Evolutionary conservation across 1,139 yeast genomes (phyloP).

Genomic region (Saccharomyces hybrid): DNA sequence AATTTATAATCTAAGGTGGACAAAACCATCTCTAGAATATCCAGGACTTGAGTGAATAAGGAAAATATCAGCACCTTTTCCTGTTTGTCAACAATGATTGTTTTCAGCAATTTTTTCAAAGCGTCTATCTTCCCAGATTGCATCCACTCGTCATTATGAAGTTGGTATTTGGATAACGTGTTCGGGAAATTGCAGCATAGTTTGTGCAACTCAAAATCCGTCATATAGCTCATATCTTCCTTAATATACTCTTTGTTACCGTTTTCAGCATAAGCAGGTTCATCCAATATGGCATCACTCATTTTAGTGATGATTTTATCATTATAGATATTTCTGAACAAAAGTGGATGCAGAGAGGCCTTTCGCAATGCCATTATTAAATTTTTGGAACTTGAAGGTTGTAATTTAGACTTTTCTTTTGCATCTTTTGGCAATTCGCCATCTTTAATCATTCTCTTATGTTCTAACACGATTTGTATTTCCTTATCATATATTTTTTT

Average conservation of each 20-base stretch:
- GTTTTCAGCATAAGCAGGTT: conserved; percentile 59
- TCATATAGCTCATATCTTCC: conserved; percentile 96
- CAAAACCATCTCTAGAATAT: conserved; percentile 72
- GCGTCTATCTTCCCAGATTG: conserved; percentile 69
- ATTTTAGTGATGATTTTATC: conserved; percentile 50
- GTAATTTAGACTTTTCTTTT: conserved; percentile 24
- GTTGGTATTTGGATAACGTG: conserved; percentile 46
- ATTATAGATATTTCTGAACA: conserved; percentile 54
- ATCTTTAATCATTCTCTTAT: conserved; percentile 39
- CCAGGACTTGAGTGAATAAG: conserved; percentile 85
- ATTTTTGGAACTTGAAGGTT: conserved; percentile 39
- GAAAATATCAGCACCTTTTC: conserved; percentile 83
- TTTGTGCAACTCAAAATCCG: conserved; percentile 76
- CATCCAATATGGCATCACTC: conserved; percentile 73
- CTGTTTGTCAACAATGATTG: conserved; percentile 43
- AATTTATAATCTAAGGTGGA: conserved; percentile 61
- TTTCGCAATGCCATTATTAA: conserved; percentile 65
- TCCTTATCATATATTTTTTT: conserved; percentile 51
- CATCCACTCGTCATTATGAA: conserved; percentile 53
- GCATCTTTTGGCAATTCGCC: conserved; percentile 34
- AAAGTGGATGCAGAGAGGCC: conserved; percentile 66
- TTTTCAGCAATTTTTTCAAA: conserved; percentile 51
- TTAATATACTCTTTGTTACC: conserved; percentile 69
- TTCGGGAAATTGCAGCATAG: conserved; percentile 67
- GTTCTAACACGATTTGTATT: conserved; percentile 44